Base-by-base conservation (phyloP, 768 basidiomycete species). In the Phaeotremella fagi region DNA sequence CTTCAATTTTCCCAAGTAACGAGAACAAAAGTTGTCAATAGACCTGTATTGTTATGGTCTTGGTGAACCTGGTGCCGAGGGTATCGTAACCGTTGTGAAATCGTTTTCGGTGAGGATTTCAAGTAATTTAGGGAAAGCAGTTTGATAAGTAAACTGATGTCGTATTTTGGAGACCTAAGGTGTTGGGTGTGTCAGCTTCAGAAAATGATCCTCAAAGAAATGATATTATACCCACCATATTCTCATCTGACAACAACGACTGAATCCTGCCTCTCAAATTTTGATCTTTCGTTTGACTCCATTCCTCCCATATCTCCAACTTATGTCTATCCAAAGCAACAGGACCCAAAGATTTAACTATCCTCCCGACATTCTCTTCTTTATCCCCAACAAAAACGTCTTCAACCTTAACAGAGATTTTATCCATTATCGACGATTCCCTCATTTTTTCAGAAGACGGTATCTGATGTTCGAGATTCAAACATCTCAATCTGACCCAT, bases 401-500 rank as follows among this genome's bases (percentile, higher is more conserved):
- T 14, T 31, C 27, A 3, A 23, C 12, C 36, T 50, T 23, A 4
- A 49, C 42, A 23, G 52, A 51, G 5, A 36, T 31, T 36, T 48
- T 22, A 22, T 42, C 46, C 22, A 27, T 48, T 12, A 45, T 49
- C 5, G 45, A 6, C n/a, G 37, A 52, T 16, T 55, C 52, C 23
- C 28, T 18, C 28, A 14, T 31, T 9, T 16, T 26, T 33, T 22
- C 29, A 6, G 31, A 41, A 26, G 16, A 24, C 29, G 14, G 25
- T 33, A 54, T 7, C 15, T 20, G n/a, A 22, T 47, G 35, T 14
- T 5, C 22, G 16, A 14, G 31, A 14, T 11, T 27, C 9, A 48
- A 22, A 45, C 42, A 45, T 29, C 68, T 54, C 38, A 71, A 45
- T 18, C 69, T 45, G 20, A 71, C 64, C 69, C 69, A 71, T 52